phyloP scores from a whole-genome alignment of 1,139 yeast species.

The Nakaseomyces delphensis region DNA sequence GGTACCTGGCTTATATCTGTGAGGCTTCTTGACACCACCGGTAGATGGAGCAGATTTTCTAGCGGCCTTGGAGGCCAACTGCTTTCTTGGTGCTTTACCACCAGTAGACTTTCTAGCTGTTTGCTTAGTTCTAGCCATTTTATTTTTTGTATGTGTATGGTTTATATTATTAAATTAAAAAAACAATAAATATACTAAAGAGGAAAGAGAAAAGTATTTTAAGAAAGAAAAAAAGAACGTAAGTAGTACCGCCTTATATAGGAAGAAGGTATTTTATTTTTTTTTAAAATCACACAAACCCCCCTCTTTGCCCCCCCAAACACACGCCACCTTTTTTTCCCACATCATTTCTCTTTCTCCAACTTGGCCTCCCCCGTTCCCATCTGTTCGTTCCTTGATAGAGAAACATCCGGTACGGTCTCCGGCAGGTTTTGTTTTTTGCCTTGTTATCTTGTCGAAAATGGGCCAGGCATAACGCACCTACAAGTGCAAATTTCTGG shows the following conservation, averaged over 20 bases:
- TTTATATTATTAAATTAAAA: not conserved
- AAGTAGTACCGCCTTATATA: not conserved
- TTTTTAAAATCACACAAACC: not conserved
- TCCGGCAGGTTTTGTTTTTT: no score
- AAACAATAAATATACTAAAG: not conserved
- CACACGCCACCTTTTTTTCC: not conserved
- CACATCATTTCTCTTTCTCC: no score
- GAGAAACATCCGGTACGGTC: not conserved
- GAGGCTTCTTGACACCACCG: constrained; percentile 99
- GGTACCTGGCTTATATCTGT: constrained; percentile 99
- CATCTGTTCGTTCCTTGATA: no score
- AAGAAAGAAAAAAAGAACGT: not conserved
- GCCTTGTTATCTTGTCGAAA: no score
- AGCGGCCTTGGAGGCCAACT: constrained; percentile 97
- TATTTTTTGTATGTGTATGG: constrained; percentile 6
- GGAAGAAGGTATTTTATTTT: no score
- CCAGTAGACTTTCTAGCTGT: constrained; percentile 98
- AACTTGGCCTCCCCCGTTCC: no score
- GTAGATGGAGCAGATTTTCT: constrained; percentile 97
- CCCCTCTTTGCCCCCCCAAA: not conserved
- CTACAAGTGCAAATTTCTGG: constrained; percentile 4
- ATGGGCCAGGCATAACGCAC: constrained; percentile 1
- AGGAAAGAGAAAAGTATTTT: not conserved
- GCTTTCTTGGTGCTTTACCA: constrained; percentile 99
- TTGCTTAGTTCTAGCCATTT: constrained; percentile 98